Evolutionary conservation across 345 rosid genomes (phyloP), one percentile per base, ranked within the genome.

Genomic region (Murraya paniculata): DNA sequence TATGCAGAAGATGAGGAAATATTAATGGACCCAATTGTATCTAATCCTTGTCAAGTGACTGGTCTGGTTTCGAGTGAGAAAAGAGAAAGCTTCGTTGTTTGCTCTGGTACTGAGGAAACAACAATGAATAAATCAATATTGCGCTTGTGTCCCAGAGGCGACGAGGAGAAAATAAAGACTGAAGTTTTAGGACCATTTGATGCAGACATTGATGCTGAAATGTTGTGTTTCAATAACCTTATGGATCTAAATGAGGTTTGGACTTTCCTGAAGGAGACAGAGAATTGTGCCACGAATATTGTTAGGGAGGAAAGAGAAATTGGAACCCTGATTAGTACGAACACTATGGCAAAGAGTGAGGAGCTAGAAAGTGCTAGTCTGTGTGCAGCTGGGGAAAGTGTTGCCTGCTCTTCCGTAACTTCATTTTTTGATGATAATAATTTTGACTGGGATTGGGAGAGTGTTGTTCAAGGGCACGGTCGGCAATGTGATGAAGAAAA

Each of bases 371-470:
- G 21, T 25, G 68, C 57, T 4, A 55, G 71, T 76, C 6, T 41
- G 69, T 58, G 79, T 50, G 71, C 73, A 8, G 59, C 41, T 38
- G 70, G 58, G 4, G 80, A 75, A 9, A 11, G 64, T 33, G 56
- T 48, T 24, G 86, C 75, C 16, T 61, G 72, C 57, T 77, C 83
- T 35, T 68, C 85, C 14, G 73, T 64, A 58, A 66, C 80, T 8
- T 75, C 86, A 1, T 74, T 78, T 70, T 68, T 83, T 39, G 77
- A 83, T 16, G 79, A 74, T 41, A 18, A 53, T 71, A 73, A 39
- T 30, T 27, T 75, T 41, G 83, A 80, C 62, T 85, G 88, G 86
- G 79, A 72, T 19, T 83, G 86, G 87, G 88, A 78, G 13, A 71
- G 75, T 67, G 70, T 81, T 21, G 70, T 74, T 57, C 72, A 21